Base-by-base conservation (phyloP, 805 yeast species). In the Sungouiozyma intestinalis region DNA sequence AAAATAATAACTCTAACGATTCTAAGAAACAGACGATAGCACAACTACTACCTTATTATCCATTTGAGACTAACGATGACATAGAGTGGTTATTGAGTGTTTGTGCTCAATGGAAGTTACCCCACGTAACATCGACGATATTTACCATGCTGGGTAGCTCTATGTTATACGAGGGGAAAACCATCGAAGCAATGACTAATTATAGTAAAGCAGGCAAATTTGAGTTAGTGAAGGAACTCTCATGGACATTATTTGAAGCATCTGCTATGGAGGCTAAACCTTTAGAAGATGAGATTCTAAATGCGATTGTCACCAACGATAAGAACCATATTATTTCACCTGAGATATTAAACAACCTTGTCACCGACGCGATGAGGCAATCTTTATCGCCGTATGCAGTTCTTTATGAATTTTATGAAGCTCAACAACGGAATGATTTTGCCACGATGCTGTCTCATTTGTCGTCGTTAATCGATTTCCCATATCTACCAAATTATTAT, bases 51-150 rank as follows among this genome's bases (percentile, higher is more conserved):
- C 85, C 85, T 4, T 70, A 69, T 17, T 82, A 67, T 54, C 68
- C 77, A 36, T 78, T 77, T 52, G 63, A 71, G 41, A 78, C 79
- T 7, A 81, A 79, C 53, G 88, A 82, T 55, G 94, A 83, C 55
- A 68, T 81, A 46, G 92, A 83, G 58, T 83, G 90, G 90, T 73
- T 80, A 36, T 63, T 83, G 40, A 74, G 85, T 2, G 66, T 83
- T 4, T 81, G 90, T 63, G 83, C 87, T 11, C 72, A 79, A 50
- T 66, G 82, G 56, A 74, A 73, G 50, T 57, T 82, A 35, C 68
- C 76, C n/a, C 62, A 69, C 6, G 77, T 83, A 11, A 76, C 83
- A 0, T 69, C 69, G 44, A 65, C 69, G 27, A 64, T 83, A 3
- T 79, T 73, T 57, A 68, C 71, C 43, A 63, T 62, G 16, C 62